Evolutionary conservation across 1,284 basidiomycete genomes (phyloP).

Genomic region (Sphaerobolus stellatus): DNA sequence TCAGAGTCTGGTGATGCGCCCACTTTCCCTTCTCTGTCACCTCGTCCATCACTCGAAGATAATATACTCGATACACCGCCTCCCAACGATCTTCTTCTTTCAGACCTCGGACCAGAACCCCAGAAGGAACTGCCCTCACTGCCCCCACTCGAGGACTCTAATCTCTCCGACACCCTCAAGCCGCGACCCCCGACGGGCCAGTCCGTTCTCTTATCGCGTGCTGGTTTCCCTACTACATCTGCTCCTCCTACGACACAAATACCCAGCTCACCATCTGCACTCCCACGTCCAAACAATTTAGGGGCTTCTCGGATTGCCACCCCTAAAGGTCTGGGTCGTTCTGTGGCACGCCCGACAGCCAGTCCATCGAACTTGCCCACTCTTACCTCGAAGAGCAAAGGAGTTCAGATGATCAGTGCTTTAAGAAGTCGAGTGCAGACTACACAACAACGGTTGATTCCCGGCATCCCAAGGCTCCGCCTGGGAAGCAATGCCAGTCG

Average conservation of each 20-base stretch:
- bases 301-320: too few species aligned
- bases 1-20: slow-evolving; percentile 8
- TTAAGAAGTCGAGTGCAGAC: slow-evolving; percentile 79
- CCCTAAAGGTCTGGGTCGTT: slow-evolving; percentile 39
- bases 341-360: slow-evolving; percentile 45
- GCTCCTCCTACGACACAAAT: slow-evolving; percentile 38
- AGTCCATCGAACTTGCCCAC: slow-evolving; percentile 37
- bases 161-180: slow-evolving; percentile 32
- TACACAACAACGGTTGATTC: slow-evolving; percentile 80
- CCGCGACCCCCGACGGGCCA: slow-evolving; percentile 42
- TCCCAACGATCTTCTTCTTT: slow-evolving; percentile 60
- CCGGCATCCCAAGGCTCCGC: slow-evolving; percentile 74
- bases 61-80: slow-evolving; percentile 56
- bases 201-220: slow-evolving; percentile 49
- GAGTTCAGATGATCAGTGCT: slow-evolving; percentile 85
- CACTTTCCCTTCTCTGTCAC: slow-evolving; percentile 17
- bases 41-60: slow-evolving; percentile 42
- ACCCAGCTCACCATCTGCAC: slow-evolving; percentile 39
- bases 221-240: slow-evolving; percentile 48
- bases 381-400: slow-evolving; percentile 64
- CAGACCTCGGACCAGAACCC: slow-evolving; percentile 46
- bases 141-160: slow-evolving; percentile 39
- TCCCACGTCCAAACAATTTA: slow-evolving; percentile 59
- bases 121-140: slow-evolving; percentile 8
- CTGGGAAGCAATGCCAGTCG: slow-evolving; percentile 58